Evolutionary conservation across 169 alveolate species (phyloP).

Genomic region (Plasmodium falciparum): DNA sequence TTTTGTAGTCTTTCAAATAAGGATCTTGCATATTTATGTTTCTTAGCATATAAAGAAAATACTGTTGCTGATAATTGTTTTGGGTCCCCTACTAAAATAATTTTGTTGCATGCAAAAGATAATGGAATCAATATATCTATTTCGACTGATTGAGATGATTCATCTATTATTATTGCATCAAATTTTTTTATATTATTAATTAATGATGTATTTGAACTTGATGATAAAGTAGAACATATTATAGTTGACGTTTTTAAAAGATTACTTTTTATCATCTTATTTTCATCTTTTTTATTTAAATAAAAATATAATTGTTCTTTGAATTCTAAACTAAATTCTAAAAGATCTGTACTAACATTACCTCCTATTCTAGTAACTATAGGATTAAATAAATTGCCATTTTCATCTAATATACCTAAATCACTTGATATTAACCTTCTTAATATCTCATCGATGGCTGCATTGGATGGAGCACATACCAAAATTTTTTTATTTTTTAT

Average conservation of each 20-base stretch:
- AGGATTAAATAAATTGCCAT: slow-evolving; percentile 89
- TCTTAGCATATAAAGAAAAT: slow-evolving; percentile 89
- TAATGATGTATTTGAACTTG: slow-evolving; percentile 92
- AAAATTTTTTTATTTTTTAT: slow-evolving; percentile 85
- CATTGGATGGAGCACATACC: slow-evolving; percentile 99
- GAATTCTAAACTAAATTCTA: slow-evolving; percentile 89
- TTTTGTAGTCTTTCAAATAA: slow-evolving; percentile 91
- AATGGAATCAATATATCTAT: slow-evolving; percentile 85
- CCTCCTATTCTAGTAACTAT: slow-evolving; percentile 93
- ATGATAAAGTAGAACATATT: slow-evolving; percentile 93
- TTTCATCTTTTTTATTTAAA: slow-evolving; percentile 46
- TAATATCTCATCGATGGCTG: slow-evolving; percentile 99
- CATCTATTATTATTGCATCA: slow-evolving; percentile 98
- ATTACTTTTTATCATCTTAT: slow-evolving; percentile 77
- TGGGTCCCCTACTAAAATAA: slow-evolving; percentile 97
- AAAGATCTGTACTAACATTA: slow-evolving; percentile 91
- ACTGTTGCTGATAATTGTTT: slow-evolving; percentile 98
- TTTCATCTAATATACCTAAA: slow-evolving; percentile 88
- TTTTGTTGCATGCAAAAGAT: slow-evolving; percentile 89
- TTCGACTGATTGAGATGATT: slow-evolving; percentile 97
- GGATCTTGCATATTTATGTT: slow-evolving; percentile 87
- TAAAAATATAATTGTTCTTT: slow-evolving; percentile 83
- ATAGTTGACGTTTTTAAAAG: slow-evolving; percentile 88
- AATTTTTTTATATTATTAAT: slow-evolving; percentile 80
- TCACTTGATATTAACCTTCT: slow-evolving; percentile 88